These are phyloP conservation scores for Dichotomocladium elegans DNA, from an alignment of 371 early-diverging fungal genomes.

Conservation along the genomic window DNA sequence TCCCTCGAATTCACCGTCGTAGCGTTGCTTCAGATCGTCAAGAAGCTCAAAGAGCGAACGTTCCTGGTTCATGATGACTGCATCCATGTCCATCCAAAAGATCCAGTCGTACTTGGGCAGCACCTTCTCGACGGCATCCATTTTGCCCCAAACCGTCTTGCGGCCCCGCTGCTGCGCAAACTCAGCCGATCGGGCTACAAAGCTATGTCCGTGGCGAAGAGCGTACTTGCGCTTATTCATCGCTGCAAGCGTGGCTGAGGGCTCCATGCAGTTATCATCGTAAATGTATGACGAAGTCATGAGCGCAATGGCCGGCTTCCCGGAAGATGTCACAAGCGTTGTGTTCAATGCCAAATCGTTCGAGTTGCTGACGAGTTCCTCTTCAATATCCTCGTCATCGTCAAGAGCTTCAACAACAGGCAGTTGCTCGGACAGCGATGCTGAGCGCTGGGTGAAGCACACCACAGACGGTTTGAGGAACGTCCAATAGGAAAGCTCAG, in stretches of 20 bases:
- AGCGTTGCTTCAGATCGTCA: conserved; percentile 18
- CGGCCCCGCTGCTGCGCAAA: conserved; percentile 57
- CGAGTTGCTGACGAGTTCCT: neutral
- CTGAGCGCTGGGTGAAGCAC: conserved; percentile 16
- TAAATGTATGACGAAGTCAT: conserved; percentile 60
- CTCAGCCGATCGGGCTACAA: conserved; percentile 56
- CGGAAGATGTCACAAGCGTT: neutral
- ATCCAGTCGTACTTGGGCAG: conserved; percentile 66
- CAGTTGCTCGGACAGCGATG: conserved; percentile 1
- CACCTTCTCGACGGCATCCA: conserved; percentile 58
- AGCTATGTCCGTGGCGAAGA: conserved; percentile 51
- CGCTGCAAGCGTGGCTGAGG: conserved; percentile 49
- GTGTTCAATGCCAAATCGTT: neutral
- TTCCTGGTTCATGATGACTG: conserved; percentile 50
- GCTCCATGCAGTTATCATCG: conserved; percentile 58
- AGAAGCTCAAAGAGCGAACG: conserved; percentile 39
- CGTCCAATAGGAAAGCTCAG: conserved; percentile 26
- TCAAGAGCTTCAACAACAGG: conserved; percentile 13
- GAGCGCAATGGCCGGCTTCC: conserved; percentile 35
- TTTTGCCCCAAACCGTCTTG: conserved; percentile 59
- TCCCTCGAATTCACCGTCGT: conserved; percentile 18
- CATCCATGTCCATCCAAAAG: conserved; percentile 70
- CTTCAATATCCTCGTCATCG: conserved; percentile 6
- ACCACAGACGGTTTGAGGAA: conserved; percentile 14
- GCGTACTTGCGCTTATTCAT: conserved; percentile 60